Conservation (phyloP, 192 early-diverging fungal species). For the Umbelopsis ramanniana region DNA sequence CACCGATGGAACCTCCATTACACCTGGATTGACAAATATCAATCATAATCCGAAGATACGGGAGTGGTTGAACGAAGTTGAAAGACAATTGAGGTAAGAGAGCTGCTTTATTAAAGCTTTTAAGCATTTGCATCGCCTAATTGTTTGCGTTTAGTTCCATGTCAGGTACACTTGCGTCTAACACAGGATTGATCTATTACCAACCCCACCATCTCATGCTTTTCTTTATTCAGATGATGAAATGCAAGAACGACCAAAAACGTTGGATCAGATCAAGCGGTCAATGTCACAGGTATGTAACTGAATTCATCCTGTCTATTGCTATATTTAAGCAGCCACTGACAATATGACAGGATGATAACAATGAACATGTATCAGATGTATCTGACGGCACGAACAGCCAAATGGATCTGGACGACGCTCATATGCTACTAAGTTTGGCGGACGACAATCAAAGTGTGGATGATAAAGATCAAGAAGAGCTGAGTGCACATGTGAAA, state of each 20-base stretch:
- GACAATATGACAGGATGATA: neutral
- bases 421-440: neutral
- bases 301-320: neutral
- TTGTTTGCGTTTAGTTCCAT: neutral
- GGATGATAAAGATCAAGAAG: neutral
- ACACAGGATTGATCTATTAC: neutral
- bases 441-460: neutral
- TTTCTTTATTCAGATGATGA: neutral
- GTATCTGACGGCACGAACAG: neutral
- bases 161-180: neutral
- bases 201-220: neutral
- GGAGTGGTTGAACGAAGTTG: neutral
- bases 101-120: too few relatives aligned
- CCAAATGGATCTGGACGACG: neutral
- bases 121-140: neutral
- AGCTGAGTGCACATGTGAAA: neutral
- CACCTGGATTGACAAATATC: neutral
- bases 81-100: neutral
- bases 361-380: neutral
- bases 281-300: neutral
- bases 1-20: neutral
- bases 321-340: neutral
- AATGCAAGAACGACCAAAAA: neutral
- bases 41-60: neutral
- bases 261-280: neutral